Evolutionary conservation across 345 rosid species (phyloP).

Genomic region (Eucalyptus guilfoylei): DNA sequence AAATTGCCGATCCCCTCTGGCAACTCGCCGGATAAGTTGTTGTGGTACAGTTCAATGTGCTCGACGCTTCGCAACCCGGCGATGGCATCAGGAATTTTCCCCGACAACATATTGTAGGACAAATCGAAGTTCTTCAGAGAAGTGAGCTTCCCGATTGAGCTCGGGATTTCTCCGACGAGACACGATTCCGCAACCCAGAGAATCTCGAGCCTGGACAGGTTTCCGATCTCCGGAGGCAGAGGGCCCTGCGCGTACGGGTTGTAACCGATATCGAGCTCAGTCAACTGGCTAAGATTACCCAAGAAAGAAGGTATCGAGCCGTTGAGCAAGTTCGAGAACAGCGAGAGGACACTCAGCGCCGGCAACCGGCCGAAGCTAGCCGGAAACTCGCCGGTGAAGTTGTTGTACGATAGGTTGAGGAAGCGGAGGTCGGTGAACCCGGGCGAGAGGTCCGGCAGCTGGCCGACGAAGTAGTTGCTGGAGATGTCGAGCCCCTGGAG

Average conservation of each 20-base stretch:
- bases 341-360: slow-evolving; percentile 14
- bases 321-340: slow-evolving; percentile 15
- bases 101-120: slow-evolving; percentile 26
- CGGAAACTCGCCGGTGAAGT: slow-evolving; percentile 49
- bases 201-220: slow-evolving; percentile 34
- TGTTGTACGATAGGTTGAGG: slow-evolving; percentile 31
- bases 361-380: slow-evolving; percentile 28
- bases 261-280: slow-evolving; percentile 21
- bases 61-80: slow-evolving; percentile 14
- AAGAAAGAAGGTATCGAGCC: slow-evolving; percentile 43
- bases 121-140: slow-evolving; percentile 36
- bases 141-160: slow-evolving; percentile 27
- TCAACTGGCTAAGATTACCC: slow-evolving; percentile 36
- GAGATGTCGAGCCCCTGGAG: slow-evolving; percentile 35
- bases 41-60: slow-evolving; percentile 34
- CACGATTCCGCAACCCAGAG: slow-evolving; percentile 10
- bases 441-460: slow-evolving; percentile 16
- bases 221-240: slow-evolving; percentile 41
- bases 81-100: slow-evolving; percentile 35
- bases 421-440: slow-evolving; percentile 2
- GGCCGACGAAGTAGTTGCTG: slow-evolving; percentile 30
- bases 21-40: slow-evolving; percentile 29
- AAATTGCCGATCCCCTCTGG: slow-evolving; percentile 43
- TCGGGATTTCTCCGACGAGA: slow-evolving; percentile 49
- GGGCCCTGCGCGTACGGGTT: slow-evolving; percentile 21